A percentile compares a stretch with the other conserved stretches of the same genome.
phyloP scores from a whole-genome alignment of 352 stramenopile species.

The Pythium rishiriense region DNA sequence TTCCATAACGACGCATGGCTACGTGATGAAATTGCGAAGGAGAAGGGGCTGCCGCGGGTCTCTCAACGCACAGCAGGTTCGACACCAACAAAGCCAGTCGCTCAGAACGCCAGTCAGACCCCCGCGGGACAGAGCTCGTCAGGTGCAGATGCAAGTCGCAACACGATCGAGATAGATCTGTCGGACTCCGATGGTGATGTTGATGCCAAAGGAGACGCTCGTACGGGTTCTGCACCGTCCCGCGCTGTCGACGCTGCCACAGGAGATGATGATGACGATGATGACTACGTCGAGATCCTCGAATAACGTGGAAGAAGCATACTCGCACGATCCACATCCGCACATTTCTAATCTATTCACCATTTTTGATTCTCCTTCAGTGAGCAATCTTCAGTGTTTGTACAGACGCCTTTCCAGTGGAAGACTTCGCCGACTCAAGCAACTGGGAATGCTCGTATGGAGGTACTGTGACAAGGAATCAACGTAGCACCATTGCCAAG shows the following conservation, averaged over 20 bases:
- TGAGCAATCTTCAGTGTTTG: background rate
- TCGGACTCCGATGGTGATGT: conserved; percentile 14
- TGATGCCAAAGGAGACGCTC: background rate
- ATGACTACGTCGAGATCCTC: conserved; percentile 26
- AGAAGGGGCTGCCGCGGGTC: conserved; percentile 28
- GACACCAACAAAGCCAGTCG: background rate
- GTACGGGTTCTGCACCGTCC: background rate
- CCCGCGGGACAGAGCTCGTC: background rate
- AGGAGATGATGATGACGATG: conserved; percentile 17
- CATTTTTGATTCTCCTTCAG: background rate
- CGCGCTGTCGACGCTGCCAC: background rate
- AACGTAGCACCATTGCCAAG: no score
- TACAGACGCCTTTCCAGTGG: no score
- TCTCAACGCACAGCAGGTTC: background rate
- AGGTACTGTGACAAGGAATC: no score
- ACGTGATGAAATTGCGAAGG: conserved; percentile 65
- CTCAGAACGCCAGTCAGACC: background rate
- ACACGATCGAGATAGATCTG: conserved; percentile 21
- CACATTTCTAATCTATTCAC: conserved; percentile 18
- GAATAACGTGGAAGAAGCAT: background rate
- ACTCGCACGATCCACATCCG: background rate
- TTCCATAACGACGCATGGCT: conserved; percentile 74
- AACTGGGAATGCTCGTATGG: background rate
- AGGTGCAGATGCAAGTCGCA: background rate
- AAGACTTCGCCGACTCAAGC: background rate